Percentiles rank a stretch among this genome's conserved stretches.
Conservation (phyloP, 2,329 filamentous ascomycete species). For the Calonectria montana region DNA sequence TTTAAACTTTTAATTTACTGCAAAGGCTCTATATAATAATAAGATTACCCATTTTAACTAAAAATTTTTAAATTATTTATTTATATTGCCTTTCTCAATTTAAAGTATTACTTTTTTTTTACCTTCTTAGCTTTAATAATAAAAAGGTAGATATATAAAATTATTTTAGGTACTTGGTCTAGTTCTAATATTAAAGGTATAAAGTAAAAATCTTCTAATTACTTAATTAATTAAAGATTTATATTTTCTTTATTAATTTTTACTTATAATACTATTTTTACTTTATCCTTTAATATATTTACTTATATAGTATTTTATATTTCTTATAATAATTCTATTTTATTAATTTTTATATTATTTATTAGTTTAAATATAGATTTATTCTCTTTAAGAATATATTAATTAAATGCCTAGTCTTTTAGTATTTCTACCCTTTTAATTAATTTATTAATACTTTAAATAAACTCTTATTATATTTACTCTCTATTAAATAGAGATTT, state of each 20-base stretch:
- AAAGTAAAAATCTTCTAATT: not conserved
- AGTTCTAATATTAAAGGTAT: not conserved
- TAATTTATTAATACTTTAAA: not conserved
- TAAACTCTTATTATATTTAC: not conserved
- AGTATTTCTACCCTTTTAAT: not conserved
- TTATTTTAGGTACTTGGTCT: no score
- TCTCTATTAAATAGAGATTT: not conserved
- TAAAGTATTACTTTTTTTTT: not conserved
- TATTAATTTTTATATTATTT: not conserved
- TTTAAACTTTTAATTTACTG: no score
- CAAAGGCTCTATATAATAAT: no score
- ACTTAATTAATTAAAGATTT: not conserved
- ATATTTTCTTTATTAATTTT: not conserved
- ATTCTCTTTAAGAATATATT: not conserved
- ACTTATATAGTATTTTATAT: not conserved
- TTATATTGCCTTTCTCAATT: no score
- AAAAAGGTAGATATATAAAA: not conserved
- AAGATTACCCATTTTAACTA: no score
- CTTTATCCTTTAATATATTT: not conserved
- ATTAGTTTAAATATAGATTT: not conserved
- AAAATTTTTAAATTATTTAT: no score
- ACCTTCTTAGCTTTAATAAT: not conserved
- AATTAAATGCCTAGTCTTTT: not conserved
- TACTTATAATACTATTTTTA: not conserved
- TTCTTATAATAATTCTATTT: not conserved